These are phyloP conservation scores for Hyaloscypha variabilis DNA, from an alignment of 495 filamentous ascomycete species.

Conservation along the genomic window DNA sequence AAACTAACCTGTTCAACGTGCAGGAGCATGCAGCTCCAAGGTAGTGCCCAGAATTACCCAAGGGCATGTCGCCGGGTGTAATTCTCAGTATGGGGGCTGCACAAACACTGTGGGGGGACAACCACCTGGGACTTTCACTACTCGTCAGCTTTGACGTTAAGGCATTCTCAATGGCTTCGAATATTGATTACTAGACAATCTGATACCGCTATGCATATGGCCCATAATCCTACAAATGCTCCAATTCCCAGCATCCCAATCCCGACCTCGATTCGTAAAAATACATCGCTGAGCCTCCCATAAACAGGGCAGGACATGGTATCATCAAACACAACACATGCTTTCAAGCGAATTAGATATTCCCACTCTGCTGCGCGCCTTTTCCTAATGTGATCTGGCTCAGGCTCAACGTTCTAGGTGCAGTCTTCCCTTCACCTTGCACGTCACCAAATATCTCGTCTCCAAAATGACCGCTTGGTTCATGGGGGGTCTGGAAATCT, in stretches of 20 bases:
- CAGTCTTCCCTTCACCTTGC: constrained; percentile 40
- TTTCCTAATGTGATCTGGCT: constrained; percentile 48
- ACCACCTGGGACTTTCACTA: too few relatives aligned
- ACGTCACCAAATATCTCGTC: constrained; percentile 47
- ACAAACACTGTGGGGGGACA: too few relatives aligned
- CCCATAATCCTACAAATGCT: constrained; percentile 11
- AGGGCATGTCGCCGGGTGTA: too few relatives aligned
- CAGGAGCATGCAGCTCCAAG: too few relatives aligned
- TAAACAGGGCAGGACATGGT: constrained; percentile 11
- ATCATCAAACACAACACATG: constrained; percentile 12
- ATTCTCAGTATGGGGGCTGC: too few relatives aligned
- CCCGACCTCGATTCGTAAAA: constrained; percentile 12
- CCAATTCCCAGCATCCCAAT: neutral
- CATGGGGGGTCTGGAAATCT: constrained; percentile 47
- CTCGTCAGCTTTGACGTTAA: too few relatives aligned
- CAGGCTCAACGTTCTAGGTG: constrained; percentile 50
- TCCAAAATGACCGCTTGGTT: constrained; percentile 36
- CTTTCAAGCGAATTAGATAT: neutral
- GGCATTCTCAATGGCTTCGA: neutral
- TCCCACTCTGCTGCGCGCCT: constrained; percentile 8
- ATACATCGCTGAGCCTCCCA: constrained; percentile 10
- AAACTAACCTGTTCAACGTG: too few relatives aligned
- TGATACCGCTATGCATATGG: constrained; percentile 6
- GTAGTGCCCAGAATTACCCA: too few relatives aligned
- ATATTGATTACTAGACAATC: constrained; percentile 1